Percentiles rank a stretch among this genome's conserved stretches.
These are phyloP conservation scores for Tolypocladium ovalisporum DNA, from an alignment of 2,329 filamentous ascomycete genomes.

Conservation along the genomic window DNA sequence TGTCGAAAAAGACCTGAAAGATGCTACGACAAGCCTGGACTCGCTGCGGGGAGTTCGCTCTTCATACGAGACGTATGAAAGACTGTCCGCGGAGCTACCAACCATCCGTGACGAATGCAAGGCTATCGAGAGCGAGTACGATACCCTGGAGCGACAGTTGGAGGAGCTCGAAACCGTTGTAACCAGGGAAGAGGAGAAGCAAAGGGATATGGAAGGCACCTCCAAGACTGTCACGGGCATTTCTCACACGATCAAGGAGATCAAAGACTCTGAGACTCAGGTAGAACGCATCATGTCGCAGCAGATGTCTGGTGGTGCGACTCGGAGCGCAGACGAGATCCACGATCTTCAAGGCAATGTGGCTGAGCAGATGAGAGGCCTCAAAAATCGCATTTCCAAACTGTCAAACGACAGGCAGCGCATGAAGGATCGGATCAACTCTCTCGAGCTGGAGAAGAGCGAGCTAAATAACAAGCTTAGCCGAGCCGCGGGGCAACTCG, in stretches of 20 bases:
- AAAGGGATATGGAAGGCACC: slow-evolving; percentile 65
- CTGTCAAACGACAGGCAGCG: slow-evolving; percentile 62
- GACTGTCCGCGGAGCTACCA: slow-evolving; percentile 63
- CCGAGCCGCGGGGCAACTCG: slow-evolving; percentile 61
- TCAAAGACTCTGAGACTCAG: slow-evolving; percentile 59
- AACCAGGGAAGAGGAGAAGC: slow-evolving; percentile 50
- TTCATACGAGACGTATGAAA: slow-evolving; percentile 64
- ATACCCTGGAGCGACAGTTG: slow-evolving; percentile 46
- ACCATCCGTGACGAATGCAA: slow-evolving; percentile 52
- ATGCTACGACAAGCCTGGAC: slow-evolving; percentile 37
- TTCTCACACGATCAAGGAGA: slow-evolving; percentile 59
- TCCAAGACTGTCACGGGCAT: slow-evolving; percentile 69
- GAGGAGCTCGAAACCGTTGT: slow-evolving; percentile 60
- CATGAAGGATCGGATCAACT: slow-evolving; percentile 53
- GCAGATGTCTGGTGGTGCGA: slow-evolving; percentile 55
- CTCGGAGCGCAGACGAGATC: slow-evolving; percentile 72
- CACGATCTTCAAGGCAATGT: slow-evolving; percentile 61
- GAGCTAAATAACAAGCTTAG: slow-evolving; percentile 65
- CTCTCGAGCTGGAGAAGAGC: slow-evolving; percentile 66
- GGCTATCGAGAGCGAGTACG: slow-evolving; percentile 50
- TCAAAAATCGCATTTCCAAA: slow-evolving; percentile 55
- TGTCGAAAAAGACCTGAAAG: slow-evolving; percentile 49
- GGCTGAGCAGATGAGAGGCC: slow-evolving; percentile 53
- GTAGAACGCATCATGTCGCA: slow-evolving; percentile 66
- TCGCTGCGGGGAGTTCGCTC: slow-evolving; percentile 51